A percentile compares a stretch with the other conserved stretches of the same genome.
These are phyloP conservation scores for Tillandsia leiboldiana DNA, from an alignment of 176 grass and related monocot species.

Conservation along the genomic window DNA sequence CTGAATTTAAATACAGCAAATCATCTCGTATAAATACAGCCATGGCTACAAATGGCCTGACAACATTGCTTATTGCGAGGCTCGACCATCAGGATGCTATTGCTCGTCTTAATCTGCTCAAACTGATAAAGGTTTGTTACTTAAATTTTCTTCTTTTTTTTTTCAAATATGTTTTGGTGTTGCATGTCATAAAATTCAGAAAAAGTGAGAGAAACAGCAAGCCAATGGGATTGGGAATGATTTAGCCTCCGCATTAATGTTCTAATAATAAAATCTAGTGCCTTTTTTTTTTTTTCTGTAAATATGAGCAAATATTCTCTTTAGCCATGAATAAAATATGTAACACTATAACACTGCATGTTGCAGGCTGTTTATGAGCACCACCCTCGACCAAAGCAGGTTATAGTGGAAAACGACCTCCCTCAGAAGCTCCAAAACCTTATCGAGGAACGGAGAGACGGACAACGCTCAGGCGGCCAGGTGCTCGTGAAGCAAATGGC, in stretches of 20 bases:
- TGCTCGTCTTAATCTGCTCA: slow-evolving; percentile 85
- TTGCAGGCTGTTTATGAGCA: slow-evolving; percentile 95
- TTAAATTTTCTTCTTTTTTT: neutral
- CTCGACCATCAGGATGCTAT: slow-evolving; percentile 95
- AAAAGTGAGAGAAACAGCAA: neutral
- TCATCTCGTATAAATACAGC: slow-evolving; percentile 88
- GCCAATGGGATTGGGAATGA: too few species aligned
- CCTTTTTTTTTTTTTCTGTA: too few species aligned
- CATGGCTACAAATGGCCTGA: slow-evolving; percentile 91
- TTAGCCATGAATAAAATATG: neutral
- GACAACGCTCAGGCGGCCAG: slow-evolving; percentile 74
- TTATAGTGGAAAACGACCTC: slow-evolving; percentile 97
- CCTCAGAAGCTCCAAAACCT: slow-evolving; percentile 95
- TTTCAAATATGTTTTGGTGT: neutral
- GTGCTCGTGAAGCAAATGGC: slow-evolving; percentile 99
- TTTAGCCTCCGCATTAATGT: too few species aligned
- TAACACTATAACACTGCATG: neutral
- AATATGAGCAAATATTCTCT: too few species aligned
- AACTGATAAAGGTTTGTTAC: slow-evolving; percentile 84
- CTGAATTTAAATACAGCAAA: slow-evolving; percentile 52
- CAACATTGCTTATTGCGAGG: slow-evolving; percentile 77
- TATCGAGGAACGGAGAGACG: slow-evolving; percentile 89
- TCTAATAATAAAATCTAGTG: too few species aligned
- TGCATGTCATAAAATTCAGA: neutral
- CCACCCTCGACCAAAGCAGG: slow-evolving; percentile 93